Evolutionary conservation across 2,329 filamentous ascomycete genomes (phyloP).

Genomic region (Aspergillus sp.): DNA sequence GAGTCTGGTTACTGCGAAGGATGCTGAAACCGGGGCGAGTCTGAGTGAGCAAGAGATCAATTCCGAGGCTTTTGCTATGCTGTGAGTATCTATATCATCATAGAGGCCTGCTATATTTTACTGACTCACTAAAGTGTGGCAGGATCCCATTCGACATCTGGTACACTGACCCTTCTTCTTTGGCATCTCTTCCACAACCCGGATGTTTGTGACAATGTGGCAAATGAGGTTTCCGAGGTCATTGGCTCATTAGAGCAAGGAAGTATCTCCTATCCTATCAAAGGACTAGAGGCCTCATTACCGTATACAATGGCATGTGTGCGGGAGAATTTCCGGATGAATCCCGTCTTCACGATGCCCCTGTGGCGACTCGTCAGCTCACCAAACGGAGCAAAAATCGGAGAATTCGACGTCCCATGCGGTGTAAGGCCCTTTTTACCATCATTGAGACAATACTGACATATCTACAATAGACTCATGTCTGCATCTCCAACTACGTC

Average conservation of each 20-base stretch:
- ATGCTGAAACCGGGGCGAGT: constrained; percentile 1
- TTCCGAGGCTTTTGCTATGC: constrained; percentile 5
- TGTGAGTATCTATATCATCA: background rate
- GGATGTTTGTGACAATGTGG: background rate
- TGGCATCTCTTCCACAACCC: constrained; percentile 6
- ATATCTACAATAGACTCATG: background rate
- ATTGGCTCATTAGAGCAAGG: too few relatives aligned
- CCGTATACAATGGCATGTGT: constrained; percentile 8
- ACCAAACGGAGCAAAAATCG: constrained; percentile 5
- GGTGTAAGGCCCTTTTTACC: background rate
- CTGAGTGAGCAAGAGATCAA: constrained; percentile 6
- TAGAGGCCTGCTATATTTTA: background rate
- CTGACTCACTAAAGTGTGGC: constrained; percentile 1
- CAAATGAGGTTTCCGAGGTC: background rate
- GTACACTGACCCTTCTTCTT: constrained; percentile 4
- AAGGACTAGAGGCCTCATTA: constrained; percentile 4
- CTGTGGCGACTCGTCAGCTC: constrained; percentile 6
- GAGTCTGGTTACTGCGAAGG: constrained; percentile 1
- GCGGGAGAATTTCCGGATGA: constrained; percentile 8
- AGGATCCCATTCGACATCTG: constrained; percentile 6
- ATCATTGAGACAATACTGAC: background rate
- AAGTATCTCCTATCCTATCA: constrained; percentile 2
- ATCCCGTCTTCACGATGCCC: constrained; percentile 7
- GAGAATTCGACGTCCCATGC: background rate
- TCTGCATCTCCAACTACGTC: background rate